Evolutionary conservation across 2,329 filamentous ascomycete species (phyloP).

Genomic region (Arthrobotrys sphaeroides): DNA sequence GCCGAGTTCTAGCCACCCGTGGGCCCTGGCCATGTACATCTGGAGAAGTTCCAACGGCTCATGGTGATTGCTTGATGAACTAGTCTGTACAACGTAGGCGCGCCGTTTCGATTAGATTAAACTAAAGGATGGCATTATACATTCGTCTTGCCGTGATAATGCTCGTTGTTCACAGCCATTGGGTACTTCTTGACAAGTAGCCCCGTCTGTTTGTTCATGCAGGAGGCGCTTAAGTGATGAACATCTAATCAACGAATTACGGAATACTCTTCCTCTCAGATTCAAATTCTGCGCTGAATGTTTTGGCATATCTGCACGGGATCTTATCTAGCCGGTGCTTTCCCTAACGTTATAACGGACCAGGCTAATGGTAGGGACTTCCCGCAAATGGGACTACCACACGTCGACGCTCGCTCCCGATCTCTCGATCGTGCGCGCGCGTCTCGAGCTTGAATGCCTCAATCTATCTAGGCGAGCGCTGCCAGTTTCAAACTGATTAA

Average conservation of each 20-base stretch:
- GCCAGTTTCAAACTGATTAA: conserved; percentile 48
- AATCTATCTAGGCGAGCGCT: conserved; percentile 52
- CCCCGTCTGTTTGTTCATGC: conserved; percentile 6
- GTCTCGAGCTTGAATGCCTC: neutral
- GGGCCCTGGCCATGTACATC: neutral
- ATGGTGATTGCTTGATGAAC: neutral
- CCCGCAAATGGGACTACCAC: neutral
- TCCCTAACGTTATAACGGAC: neutral
- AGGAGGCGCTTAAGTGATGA: conserved; percentile 33
- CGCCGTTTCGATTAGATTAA: conserved; percentile 54
- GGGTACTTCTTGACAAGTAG: neutral
- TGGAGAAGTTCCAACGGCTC: conserved; percentile 6
- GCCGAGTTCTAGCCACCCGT: conserved; percentile 7
- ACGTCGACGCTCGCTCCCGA: neutral
- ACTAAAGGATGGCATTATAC: conserved; percentile 32
- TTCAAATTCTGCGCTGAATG: neutral
- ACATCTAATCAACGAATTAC: conserved; percentile 7
- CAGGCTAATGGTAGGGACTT: conserved; percentile 23
- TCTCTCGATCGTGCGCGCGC: neutral
- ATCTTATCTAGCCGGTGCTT: neutral
- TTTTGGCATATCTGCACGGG: conserved; percentile 11
- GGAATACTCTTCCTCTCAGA: too few relatives aligned
- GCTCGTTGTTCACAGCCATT: conserved; percentile 13
- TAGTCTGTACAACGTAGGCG: conserved; percentile 33
- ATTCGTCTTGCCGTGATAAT: conserved; percentile 12